These are phyloP conservation scores for Paramecium sonneborni DNA, from an alignment of 73 alveolate species.

Conservation along the genomic window DNA sequence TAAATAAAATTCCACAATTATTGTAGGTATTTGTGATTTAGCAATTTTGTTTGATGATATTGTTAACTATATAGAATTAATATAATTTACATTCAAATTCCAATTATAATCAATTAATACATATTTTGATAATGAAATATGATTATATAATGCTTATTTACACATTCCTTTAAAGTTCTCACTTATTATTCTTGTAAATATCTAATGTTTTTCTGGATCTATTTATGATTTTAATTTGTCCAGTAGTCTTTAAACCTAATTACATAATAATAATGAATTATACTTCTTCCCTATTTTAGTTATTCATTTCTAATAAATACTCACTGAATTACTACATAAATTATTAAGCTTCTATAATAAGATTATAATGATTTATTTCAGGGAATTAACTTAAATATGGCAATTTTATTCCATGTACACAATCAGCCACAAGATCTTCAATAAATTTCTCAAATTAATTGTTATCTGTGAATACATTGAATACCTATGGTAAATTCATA, in stretches of 20 bases:
- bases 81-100: constrained; percentile 13
- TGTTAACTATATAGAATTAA: neutral
- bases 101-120: constrained; percentile 43
- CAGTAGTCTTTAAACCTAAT: constrained; percentile 16
- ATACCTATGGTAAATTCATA: constrained; percentile 39
- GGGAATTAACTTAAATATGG: constrained; percentile 25
- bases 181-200: constrained; percentile 9
- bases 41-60: constrained; percentile 25
- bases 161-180: constrained; percentile 45
- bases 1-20: constrained; percentile 35
- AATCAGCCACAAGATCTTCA: constrained; percentile 53
- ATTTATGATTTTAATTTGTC: constrained; percentile 23
- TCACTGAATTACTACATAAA: constrained; percentile 38
- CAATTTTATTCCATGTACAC: constrained; percentile 49
- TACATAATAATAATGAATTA: neutral
- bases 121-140: constrained; percentile 30
- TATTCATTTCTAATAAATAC: constrained; percentile 1
- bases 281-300: constrained; percentile 20
- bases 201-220: constrained; percentile 1
- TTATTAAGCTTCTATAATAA: constrained; percentile 7
- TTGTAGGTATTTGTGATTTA: constrained; percentile 13
- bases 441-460: neutral
- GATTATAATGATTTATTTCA: neutral
- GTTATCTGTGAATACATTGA: constrained; percentile 15
- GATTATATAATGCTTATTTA: constrained; percentile 1